Evolutionary conservation across 2,329 filamentous ascomycete species (phyloP), one percentile per base, ranked within the genome.

Genomic region (Cyclaneusma minus): DNA sequence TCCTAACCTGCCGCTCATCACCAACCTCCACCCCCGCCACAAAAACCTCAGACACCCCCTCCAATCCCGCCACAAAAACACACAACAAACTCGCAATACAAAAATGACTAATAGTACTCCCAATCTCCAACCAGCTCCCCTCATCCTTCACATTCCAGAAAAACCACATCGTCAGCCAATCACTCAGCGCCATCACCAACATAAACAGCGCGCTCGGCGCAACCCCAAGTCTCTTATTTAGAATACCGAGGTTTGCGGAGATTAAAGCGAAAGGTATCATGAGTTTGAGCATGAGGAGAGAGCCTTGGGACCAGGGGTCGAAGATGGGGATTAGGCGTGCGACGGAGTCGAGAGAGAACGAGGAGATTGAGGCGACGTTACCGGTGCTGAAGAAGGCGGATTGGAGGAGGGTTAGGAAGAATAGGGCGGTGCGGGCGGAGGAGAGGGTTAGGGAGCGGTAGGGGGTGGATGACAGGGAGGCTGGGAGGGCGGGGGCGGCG

Each of bases 71-170:
- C 22, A 98, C 84, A 55, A 98, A 98, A 6, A 92, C 74, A 39
- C 84, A 89, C 22, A 95, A 47, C 40, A 82, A 50, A 50, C 83
- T 94, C 11, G 84, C 87, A 54, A 98, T 95, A 34, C 74, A 72
- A 51, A 95, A 98, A 49, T 95, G 85, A 44, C 72, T 92, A 38
- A 98, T 98, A 3, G 83, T 94, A 15, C 83, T 92, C 16, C 89
- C 89, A 47, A 98, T 98, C 48, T 98, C 89, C 32, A 98, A 56
- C 89, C 89, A 98, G 13, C 79, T 89, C 0, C 89, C 89, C 48
- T 98, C 89, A 41, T 98, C 89, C 43, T 79, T 80, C 23, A 98
- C 89, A 42, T 93, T 82, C 72, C 82, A 98, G 55, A 98, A 98
- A 59, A 98, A 98, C 43, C 89, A 82, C 27, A 98, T 62, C 3